Percentiles rank a stretch among this genome's conserved stretches.
Evolutionary conservation across 371 early-diverging fungal genomes (phyloP).

Genomic region (Actinomortierella ambigua): DNA sequence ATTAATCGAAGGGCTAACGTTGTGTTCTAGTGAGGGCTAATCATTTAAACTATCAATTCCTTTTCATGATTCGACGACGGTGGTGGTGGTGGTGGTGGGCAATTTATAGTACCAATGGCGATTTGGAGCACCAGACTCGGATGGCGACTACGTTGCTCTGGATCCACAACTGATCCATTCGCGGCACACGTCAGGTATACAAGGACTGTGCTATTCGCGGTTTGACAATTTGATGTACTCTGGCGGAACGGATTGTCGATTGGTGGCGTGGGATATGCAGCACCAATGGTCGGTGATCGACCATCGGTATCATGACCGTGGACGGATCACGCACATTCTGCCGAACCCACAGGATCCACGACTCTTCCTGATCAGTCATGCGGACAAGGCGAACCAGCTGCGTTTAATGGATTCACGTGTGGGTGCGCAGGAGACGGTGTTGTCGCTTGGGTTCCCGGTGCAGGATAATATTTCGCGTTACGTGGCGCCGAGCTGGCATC

Average conservation of each 20-base stretch:
- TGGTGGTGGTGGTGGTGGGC: too few relatives aligned
- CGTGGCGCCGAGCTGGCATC: slow-evolving; percentile 38
- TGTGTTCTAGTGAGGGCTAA: too few relatives aligned
- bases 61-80: too few relatives aligned
- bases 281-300: slow-evolving; percentile 21
- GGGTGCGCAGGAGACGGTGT: slow-evolving; percentile 15
- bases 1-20: too few relatives aligned
- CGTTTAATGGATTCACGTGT: slow-evolving; percentile 23
- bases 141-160: slow-evolving; percentile 15
- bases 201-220: slow-evolving; percentile 15
- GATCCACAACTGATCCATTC: slow-evolving; percentile 17
- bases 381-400: slow-evolving; percentile 24
- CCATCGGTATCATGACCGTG: slow-evolving; percentile 16
- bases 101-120: slow-evolving; percentile 28
- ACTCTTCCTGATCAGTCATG: slow-evolving; percentile 25
- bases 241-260: slow-evolving; percentile 29
- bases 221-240: slow-evolving; percentile 14
- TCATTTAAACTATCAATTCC: too few relatives aligned
- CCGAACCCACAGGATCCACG: slow-evolving; percentile 31
- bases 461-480: slow-evolving; percentile 27
- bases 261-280: slow-evolving; percentile 31
- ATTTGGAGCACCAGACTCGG: slow-evolving; percentile 14
- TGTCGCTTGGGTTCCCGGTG: slow-evolving; percentile 26
- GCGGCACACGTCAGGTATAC: slow-evolving; percentile 31
- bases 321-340: slow-evolving; percentile 24